Base-by-base conservation (phyloP, 306 rosid species). In the Lathyrus tuberosus region DNA sequence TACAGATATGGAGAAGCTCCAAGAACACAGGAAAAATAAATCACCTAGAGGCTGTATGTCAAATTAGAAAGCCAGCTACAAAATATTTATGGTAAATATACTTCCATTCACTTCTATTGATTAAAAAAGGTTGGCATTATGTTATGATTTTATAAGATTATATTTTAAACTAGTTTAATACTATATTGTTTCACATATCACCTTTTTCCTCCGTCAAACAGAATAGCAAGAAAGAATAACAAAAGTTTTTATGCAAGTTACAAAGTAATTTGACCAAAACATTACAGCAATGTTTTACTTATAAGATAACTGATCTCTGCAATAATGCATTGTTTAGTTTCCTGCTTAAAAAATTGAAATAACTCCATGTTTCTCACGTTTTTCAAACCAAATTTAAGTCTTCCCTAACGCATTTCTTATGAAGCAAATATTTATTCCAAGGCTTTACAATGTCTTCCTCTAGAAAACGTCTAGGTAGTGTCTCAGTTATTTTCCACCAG, bases 401-500 rank as follows among this genome's bases (percentile, higher is more conserved):
- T 42, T 52, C 12, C 54, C 7, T 4, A 60, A 51, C n/a, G 22
- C 42, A 67, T 28, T 46, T 37, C 24, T 18, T 59, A 40, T 72
- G 51, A 49, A 72, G 28, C 53, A 33, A 33, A 10, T 20, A 52
- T 52, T 52, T 52, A 14, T 10, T 9, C 14, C 0, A 11, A 52
- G 48, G 20, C 58, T 22, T 35, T 51, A 6, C 26, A 22, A 22
- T 51, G 51, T 38, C 20, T 52, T 52, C 31, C 58, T 52, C 52
- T 30, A 3, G 15, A 31, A 78, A 26, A 65, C 30, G 52, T 17
- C 62, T 5, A 65, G 73, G 68, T 51, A 66, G 71, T 71, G 53
- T 38, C 53, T 57, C 46, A 30, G 62, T 59, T 51, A 42, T 35
- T 71, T 71, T 52, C 51, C 51, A 61, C 62, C 17, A 65, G 60